phyloP scores from a whole-genome alignment of 2,329 filamentous ascomycete species.

The Verticillium klebahnii region DNA sequence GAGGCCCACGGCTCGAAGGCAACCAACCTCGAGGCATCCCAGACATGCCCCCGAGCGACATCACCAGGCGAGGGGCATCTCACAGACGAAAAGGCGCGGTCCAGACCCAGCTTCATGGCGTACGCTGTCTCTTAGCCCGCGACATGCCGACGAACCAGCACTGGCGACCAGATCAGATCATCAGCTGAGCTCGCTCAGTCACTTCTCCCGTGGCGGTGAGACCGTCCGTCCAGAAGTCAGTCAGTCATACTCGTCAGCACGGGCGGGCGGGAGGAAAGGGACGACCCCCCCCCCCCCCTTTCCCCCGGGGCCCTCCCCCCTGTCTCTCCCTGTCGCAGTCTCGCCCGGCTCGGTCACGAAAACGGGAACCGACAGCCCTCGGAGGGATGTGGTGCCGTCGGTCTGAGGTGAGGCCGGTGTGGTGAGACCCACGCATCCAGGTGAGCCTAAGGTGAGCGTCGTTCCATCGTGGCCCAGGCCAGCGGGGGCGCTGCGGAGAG shows the following conservation, averaged over 20 bases:
- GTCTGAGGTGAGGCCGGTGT: background rate
- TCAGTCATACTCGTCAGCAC: background rate
- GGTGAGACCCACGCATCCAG: background rate
- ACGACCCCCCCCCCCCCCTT: background rate
- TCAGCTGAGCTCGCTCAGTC: background rate
- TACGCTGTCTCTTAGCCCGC: background rate
- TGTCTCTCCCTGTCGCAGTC: background rate
- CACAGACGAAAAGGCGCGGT: background rate
- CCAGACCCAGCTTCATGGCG: background rate
- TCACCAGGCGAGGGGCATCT: background rate
- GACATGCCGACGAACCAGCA: background rate
- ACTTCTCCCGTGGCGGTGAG: background rate
- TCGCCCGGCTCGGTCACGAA: background rate
- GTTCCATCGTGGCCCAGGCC: background rate
- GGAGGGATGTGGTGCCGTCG: background rate
- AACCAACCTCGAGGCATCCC: background rate
- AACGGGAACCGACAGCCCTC: background rate
- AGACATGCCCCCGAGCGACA: background rate
- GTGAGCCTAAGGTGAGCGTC: background rate
- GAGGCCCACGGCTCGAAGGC: background rate
- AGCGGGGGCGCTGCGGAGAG: background rate
- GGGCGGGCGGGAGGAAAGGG: background rate
- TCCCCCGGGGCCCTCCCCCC: too few species aligned
- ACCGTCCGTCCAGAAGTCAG: background rate
- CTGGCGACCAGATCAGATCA: background rate